Base-by-base conservation (phyloP, 2,329 filamentous ascomycete genomes). In the Dactylonectria estremocensis region DNA sequence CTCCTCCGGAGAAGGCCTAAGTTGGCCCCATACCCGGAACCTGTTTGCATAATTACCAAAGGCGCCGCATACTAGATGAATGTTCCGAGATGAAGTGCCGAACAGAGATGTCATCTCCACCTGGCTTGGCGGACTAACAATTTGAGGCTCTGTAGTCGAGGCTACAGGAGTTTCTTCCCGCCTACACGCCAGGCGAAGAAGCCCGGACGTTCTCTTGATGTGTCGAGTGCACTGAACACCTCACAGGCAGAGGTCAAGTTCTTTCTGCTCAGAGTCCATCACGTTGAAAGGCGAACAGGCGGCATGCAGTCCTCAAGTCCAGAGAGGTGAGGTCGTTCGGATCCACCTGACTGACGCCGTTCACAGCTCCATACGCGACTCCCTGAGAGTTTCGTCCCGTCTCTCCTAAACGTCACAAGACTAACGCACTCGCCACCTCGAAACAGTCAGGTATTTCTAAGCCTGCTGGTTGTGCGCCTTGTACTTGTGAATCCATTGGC, bases 31-130 rank as follows among this genome's bases (percentile, higher is more conserved):
- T n/a, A 33, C n/a, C 45, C 24, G 14, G 37, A 16, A 35, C 18
- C 48, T 55, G 61, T 58, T 69, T 70, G 61, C 58, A 50, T 46
- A 35, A 54, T 58, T 52, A 35, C 46, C 46, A 18, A 48, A 45
- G 37, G n/a, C 45, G 48, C 31, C 33, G 20, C 43, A 13, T 28
- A 40, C 62, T 59, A 55, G 50, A 62, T 60, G 63, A 63, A 67
- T 65, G 64, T 56, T 61, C 56, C 58, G 37, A 61, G 45, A 35
- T 50, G 45, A 60, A 50, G 45, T 62, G 46, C 45, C 22, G 35
- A 55, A 33, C 35, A 43, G 50, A 57, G 66, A 46, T 40, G n/a
- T 9, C 16, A 49, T 45, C 6, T 9, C 13, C 16, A 49, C 37
- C 6, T 9, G 18, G 8, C 14, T 2, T 20, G n/a, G 14, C n/a